Conservation (phyloP, 1,284 basidiomycete species). For the Ceratorhiza oryzae-sativae region DNA sequence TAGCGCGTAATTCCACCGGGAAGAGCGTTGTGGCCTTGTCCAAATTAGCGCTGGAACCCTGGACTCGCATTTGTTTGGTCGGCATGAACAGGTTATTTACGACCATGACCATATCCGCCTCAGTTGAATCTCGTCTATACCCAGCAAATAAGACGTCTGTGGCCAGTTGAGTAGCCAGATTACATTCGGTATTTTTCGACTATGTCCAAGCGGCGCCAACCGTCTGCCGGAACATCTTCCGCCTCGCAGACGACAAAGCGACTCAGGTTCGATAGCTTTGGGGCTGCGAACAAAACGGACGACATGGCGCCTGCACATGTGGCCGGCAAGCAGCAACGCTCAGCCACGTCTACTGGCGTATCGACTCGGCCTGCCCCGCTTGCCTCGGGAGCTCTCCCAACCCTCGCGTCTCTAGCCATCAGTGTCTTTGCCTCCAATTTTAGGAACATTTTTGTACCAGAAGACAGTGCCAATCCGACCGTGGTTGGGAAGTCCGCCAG, state of each 20-base stretch:
- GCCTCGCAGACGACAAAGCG: constrained; percentile 4
- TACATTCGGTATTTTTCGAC: no score
- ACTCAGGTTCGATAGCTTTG: constrained; percentile 22
- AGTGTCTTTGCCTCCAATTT: constrained; percentile 58
- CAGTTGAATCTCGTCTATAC: not conserved
- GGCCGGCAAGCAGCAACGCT: constrained; percentile 16
- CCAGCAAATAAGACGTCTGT: no score
- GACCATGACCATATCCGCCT: not conserved
- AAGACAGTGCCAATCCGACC: constrained; percentile 51
- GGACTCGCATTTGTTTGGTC: not conserved
- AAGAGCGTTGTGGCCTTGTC: not conserved
- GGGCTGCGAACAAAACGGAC: constrained; percentile 17
- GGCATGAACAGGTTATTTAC: not conserved
- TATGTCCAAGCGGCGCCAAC: constrained; percentile 26
- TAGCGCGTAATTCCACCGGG: not conserved
- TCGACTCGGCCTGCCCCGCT: constrained; percentile 7
- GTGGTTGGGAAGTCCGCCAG: constrained; percentile 46
- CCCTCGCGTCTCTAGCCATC: constrained; percentile 14
- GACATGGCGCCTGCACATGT: constrained; percentile 16
- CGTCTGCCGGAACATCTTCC: not conserved
- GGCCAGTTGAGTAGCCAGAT: no score
- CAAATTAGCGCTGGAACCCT: not conserved
- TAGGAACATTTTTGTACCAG: constrained; percentile 53
- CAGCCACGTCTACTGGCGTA: constrained; percentile 7
- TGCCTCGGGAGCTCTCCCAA: not conserved